Evolutionary conservation across 2,329 filamentous ascomycete species (phyloP).

Genomic region (Lasiodiplodia citricola): DNA sequence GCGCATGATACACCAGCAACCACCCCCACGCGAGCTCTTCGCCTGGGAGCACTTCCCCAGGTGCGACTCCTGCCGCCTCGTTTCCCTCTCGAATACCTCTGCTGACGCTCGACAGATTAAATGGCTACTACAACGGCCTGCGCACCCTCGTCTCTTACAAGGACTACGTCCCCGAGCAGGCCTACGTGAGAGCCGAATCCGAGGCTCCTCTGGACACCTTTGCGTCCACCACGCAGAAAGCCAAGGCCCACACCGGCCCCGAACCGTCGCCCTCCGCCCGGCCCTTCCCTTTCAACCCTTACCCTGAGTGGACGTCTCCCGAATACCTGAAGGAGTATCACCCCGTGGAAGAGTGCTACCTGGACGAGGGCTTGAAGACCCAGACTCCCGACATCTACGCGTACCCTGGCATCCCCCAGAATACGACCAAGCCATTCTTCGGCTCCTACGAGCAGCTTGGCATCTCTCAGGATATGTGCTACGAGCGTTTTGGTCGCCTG

Average conservation of each 20-base stretch:
- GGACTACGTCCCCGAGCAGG: slow-evolving; percentile 53
- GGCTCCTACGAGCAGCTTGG: slow-evolving; percentile 56
- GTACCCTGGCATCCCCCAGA: slow-evolving; percentile 61
- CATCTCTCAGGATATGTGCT: slow-evolving; percentile 55
- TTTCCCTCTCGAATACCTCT: neutral
- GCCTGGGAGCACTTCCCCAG: slow-evolving; percentile 53
- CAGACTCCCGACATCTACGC: slow-evolving; percentile 67
- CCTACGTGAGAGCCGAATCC: slow-evolving; percentile 45
- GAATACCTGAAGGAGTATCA: slow-evolving; percentile 56
- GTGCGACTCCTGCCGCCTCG: slow-evolving; percentile 35
- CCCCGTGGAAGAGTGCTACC: slow-evolving; percentile 63
- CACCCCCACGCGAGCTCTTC: slow-evolving; percentile 41
- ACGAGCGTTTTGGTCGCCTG: slow-evolving; percentile 56
- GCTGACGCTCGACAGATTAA: slow-evolving; percentile 40
- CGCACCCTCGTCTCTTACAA: slow-evolving; percentile 50
- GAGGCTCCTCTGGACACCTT: slow-evolving; percentile 46
- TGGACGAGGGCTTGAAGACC: slow-evolving; percentile 61
- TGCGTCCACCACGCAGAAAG: slow-evolving; percentile 31
- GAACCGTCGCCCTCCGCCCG: slow-evolving; percentile 41
- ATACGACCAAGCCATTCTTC: slow-evolving; percentile 54
- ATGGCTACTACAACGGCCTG: slow-evolving; percentile 56
- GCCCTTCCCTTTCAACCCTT: slow-evolving; percentile 52
- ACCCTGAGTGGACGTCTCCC: slow-evolving; percentile 49
- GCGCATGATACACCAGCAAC: slow-evolving; percentile 28
- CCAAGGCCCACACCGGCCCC: slow-evolving; percentile 30